Conservation (phyloP, 208 protist species). For the Phytomonas francai region DNA sequence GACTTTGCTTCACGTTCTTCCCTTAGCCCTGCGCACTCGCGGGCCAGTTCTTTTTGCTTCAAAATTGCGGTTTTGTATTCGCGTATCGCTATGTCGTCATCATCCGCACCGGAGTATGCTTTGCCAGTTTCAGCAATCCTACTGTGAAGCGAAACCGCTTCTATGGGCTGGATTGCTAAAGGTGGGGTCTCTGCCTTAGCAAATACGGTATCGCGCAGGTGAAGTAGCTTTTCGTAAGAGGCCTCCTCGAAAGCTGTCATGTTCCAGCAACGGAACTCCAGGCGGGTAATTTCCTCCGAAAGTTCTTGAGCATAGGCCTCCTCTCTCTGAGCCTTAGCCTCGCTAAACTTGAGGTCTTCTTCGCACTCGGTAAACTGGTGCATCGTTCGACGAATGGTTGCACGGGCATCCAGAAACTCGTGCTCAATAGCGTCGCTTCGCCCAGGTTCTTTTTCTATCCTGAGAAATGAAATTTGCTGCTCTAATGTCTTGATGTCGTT, state of each 20-base stretch:
- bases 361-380: constrained; percentile 43
- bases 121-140: not conserved
- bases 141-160: not conserved
- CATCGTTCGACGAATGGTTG: constrained; percentile 36
- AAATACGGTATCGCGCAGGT: constrained; percentile 76
- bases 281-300: constrained; percentile 52
- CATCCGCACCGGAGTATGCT: constrained; percentile 13
- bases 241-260: constrained; percentile 36
- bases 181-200: constrained; percentile 53
- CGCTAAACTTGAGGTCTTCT: constrained; percentile 51
- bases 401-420: not conserved
- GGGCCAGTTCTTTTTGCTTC: constrained; percentile 44
- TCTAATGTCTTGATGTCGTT: constrained; percentile 44
- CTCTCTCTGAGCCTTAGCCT: constrained; percentile 41
- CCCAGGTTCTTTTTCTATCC: constrained; percentile 17
- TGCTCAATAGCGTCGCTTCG: constrained; percentile 18
- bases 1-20: constrained; percentile 27
- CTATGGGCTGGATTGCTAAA: constrained; percentile 26
- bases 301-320: constrained; percentile 57
- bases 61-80: constrained; percentile 68
- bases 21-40: constrained; percentile 45
- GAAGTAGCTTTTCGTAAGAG: constrained; percentile 37
- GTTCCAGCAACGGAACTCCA: constrained; percentile 42
- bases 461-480: constrained; percentile 45
- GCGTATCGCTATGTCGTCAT: constrained; percentile 41